Evolutionary conservation across 2,329 filamentous ascomycete species (phyloP), one percentile per base, ranked within the genome.

Genomic region (Neonectria hederae): DNA sequence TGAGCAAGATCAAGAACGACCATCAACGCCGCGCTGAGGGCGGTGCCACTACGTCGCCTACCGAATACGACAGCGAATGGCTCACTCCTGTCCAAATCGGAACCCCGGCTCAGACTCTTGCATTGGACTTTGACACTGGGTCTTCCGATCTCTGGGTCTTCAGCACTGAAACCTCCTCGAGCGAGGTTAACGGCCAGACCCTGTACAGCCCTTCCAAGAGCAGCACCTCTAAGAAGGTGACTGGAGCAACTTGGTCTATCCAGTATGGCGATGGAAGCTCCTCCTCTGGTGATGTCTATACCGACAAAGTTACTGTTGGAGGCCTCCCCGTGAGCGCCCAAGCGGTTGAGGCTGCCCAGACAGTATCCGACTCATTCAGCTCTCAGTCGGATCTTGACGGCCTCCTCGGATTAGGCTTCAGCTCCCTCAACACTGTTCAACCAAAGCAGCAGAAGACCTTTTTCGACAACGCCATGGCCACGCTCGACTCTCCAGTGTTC

Each of bases 111-210:
- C 79, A 80, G 67, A 80, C 77, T 1, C 73, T 83, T 32, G 77
- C 79, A 30, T 72, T 84, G 52, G 79, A 83, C 65, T 79, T 84
- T 45, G 82, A 84, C 53, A 84, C 82, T 0, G 82, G 82, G 0
- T 83, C 81, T 1, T 80, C 81, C 4, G 82, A 84, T 55, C 73
- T 83, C 19, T 83, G 83, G 83, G 83, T 84, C 1, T 83, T 83
- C 69, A 82, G 80, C 51, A 78, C 82, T 22, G 79, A 82, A 62
- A 83, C 79, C 40, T 75, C 77, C 43, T 69, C 81, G 13, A 22
- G 10, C 54, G 71, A 80, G 1, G 73, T 68, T 28, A 59, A 74
- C 22, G 81, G 80, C 2, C 82, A 83, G 51, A 70, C 73, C 8
- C 54, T 77, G 19, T 84, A 81, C 68, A 69, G 80, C 48, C 77